Evolutionary conservation across 2,329 filamentous ascomycete species (phyloP).

Genomic region (Bimuria novae-zelandiae): DNA sequence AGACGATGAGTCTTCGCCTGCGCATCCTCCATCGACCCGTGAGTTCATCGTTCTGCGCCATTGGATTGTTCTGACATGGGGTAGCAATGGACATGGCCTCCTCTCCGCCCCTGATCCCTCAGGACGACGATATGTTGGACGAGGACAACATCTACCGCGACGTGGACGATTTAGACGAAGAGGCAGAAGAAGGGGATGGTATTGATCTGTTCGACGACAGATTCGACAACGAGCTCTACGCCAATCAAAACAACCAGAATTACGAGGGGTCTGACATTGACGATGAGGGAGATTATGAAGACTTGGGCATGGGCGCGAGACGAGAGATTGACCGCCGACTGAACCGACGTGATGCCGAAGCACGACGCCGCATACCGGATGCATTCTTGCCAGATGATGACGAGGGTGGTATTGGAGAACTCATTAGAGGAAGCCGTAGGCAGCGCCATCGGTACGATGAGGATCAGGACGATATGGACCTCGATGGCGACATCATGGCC

Average conservation of each 20-base stretch:
- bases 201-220: constrained; percentile 74
- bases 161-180: constrained; percentile 69
- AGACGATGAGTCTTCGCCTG: constrained; percentile 65
- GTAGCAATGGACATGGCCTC: constrained; percentile 56
- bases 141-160: constrained; percentile 69
- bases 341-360: constrained; percentile 74
- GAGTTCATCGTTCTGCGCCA: constrained; percentile 42
- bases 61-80: constrained; percentile 24
- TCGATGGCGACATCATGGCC: constrained; percentile 92
- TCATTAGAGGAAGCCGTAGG: constrained; percentile 82
- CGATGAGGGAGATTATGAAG: constrained; percentile 74
- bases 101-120: constrained; percentile 68
- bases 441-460: constrained; percentile 92
- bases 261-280: constrained; percentile 77
- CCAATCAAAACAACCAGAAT: constrained; percentile 56
- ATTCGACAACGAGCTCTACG: constrained; percentile 64
- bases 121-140: constrained; percentile 70
- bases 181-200: constrained; percentile 71
- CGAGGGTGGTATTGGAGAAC: constrained; percentile 80
- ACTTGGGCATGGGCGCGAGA: constrained; percentile 68
- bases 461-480: constrained; percentile 83
- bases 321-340: constrained; percentile 74
- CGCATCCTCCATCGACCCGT: constrained; percentile 67
- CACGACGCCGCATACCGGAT: constrained; percentile 67
- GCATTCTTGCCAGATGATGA: constrained; percentile 84